Evolutionary conservation across 2,329 filamentous ascomycete genomes (phyloP).

Genomic region (Trichoderma pleuroti): DNA sequence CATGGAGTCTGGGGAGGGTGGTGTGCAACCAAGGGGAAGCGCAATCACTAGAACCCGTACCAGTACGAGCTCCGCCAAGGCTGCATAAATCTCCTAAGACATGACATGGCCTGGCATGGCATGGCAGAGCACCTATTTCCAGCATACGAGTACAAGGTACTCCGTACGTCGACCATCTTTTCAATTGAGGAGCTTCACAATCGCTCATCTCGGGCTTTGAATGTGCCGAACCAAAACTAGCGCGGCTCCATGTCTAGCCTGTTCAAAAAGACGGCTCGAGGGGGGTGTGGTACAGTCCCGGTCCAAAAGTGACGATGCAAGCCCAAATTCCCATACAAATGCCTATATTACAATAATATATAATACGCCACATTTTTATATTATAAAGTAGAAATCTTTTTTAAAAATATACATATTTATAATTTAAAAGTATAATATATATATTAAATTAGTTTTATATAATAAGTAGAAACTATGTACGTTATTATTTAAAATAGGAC

Average conservation of each 20-base stretch:
- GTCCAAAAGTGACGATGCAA: too few species aligned
- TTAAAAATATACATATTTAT: too few species aligned
- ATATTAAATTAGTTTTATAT: too few species aligned
- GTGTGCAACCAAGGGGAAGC: background rate
- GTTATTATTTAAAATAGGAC: too few species aligned
- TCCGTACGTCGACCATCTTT: background rate
- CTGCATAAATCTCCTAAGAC: constrained; percentile 10
- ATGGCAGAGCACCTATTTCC: background rate
- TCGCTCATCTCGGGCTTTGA: constrained; percentile 6
- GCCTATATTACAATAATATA: too few species aligned
- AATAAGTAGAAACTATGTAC: too few species aligned
- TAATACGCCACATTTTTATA: too few species aligned
- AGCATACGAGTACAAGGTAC: background rate
- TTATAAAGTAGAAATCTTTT: too few species aligned
- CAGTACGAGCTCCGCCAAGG: background rate
- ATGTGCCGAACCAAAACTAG: background rate
- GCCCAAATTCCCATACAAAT: too few species aligned
- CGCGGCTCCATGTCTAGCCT: background rate
- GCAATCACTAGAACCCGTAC: background rate
- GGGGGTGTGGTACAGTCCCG: background rate
- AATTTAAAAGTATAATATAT: too few species aligned
- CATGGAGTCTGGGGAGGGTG: background rate
- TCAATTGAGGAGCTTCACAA: background rate
- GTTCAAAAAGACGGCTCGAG: background rate
- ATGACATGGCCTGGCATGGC: background rate